Evolutionary conservation across 768 basidiomycete genomes (phyloP), one percentile per base, ranked within the genome.

Genomic region (Trametes meyenii): DNA sequence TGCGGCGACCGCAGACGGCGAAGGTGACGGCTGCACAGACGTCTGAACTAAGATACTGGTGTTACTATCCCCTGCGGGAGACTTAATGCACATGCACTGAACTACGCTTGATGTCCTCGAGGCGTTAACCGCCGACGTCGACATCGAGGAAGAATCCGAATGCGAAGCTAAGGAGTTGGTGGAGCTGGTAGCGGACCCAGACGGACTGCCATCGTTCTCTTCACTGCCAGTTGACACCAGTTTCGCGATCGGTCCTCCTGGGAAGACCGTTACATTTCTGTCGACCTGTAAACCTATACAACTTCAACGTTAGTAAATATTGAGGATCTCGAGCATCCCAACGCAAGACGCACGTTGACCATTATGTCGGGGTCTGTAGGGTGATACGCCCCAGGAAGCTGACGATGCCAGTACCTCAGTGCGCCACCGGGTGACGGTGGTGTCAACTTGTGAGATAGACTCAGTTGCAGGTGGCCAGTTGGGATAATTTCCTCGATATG

Each of bases 311-410:
- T 12, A n/a, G 40, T 12, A n/a, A 12, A n/a, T 42, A 5, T 4
- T 4, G n/a, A 5, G n/a, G 40, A 3, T n/a, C 5, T 2, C 40
- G 11, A 12, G 40, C 40, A n/a, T 12, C n/a, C 40, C 13, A 12
- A 5, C 40, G n/a, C 14, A n/a, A 45, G 16, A 54, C 66, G 19
- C 40, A 67, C 63, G 36, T 63, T 39, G 12, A 79, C 84, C 57
- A 82, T 82, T 71, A 92, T 87, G 44, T 90, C 90, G 2, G 89
- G 84, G 64, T 91, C 88, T 33, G 67, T 77, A 69, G 88, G 85
- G 23, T 70, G 79, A 75, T 93, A 93, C 13, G 82, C 89, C 21
- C 90, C 90, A 1, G 91, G 91, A 58, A 92, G 78, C n/a, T 83
- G 79, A n/a, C n/a, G n/a, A n/a, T n/a, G n/a, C n/a, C n/a, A n/a